Conservation (phyloP, 441 rosid genomes). For the Euphorbia neoarborescens region DNA sequence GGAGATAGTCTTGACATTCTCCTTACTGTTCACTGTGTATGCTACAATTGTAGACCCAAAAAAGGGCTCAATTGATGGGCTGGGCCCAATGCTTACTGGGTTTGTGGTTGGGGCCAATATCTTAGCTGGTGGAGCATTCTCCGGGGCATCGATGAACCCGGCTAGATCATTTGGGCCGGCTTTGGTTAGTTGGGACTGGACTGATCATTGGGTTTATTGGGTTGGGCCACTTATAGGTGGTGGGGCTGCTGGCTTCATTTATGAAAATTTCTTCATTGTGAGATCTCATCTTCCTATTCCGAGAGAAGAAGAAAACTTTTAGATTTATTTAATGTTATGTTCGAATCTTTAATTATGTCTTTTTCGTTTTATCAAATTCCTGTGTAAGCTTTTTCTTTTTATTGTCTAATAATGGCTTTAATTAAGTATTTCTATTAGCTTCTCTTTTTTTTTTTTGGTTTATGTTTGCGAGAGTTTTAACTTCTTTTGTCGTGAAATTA, state of each 20-base stretch:
- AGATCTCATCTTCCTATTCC: slow-evolving; percentile 39
- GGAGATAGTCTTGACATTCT: slow-evolving; percentile 70
- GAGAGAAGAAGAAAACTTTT: slow-evolving; percentile 25
- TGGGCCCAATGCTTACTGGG: slow-evolving; percentile 66
- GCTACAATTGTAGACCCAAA: slow-evolving; percentile 84
- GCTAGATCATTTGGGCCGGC: slow-evolving; percentile 86
- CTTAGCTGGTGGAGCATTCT: slow-evolving; percentile 75
- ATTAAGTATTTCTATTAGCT: no score
- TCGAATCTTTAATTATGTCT: no score
- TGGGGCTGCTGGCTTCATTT: slow-evolving; percentile 64
- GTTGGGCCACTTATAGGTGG: slow-evolving; percentile 82
- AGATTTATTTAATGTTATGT: background rate
- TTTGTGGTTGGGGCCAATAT: slow-evolving; percentile 75
- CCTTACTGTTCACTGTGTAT: slow-evolving; percentile 71
- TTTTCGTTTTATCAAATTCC: background rate
- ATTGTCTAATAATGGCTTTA: no score
- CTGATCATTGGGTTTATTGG: slow-evolving; percentile 92
- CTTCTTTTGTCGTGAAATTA: no score
- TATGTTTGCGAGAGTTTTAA: no score
- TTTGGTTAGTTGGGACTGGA: slow-evolving; percentile 70
- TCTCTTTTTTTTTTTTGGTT: no score
- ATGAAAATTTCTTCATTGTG: slow-evolving; percentile 56
- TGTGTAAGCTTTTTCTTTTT: background rate
- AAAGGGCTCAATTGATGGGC: slow-evolving; percentile 59
- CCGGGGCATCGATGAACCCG: slow-evolving; percentile 90